Conservation (phyloP, 768 basidiomycete genomes). For the Leccinum broughii region DNA sequence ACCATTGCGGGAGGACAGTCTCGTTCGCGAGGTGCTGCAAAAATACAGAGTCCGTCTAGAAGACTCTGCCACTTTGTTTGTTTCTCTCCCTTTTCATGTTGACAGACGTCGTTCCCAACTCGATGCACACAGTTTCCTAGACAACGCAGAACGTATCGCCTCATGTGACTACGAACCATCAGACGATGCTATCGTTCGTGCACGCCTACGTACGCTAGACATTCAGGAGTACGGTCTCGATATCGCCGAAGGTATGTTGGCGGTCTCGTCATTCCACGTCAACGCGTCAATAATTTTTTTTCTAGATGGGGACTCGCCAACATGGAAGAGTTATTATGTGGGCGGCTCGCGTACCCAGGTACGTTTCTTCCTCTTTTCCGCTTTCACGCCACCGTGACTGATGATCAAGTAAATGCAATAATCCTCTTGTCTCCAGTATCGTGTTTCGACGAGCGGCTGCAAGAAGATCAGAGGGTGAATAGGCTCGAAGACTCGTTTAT, state of each 20-base stretch:
- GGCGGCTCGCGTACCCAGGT: constrained; percentile 72
- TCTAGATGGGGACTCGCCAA: constrained; percentile 29
- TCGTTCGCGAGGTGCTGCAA: constrained; percentile 50
- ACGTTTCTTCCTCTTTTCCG: constrained; percentile 15
- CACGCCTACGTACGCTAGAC: constrained; percentile 67
- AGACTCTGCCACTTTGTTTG: constrained; percentile 71
- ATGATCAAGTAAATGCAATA: constrained; percentile 71
- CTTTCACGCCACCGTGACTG: not conserved
- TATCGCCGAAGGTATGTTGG: too few relatives aligned
- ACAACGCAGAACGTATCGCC: constrained; percentile 67
- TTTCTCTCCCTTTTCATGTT: not conserved
- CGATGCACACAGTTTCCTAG: constrained; percentile 54
- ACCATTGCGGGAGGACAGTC: constrained; percentile 60
- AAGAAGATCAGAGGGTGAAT: constrained; percentile 70
- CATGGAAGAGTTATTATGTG: constrained; percentile 78
- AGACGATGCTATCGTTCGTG: constrained; percentile 73
- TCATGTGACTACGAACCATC: constrained; percentile 59
- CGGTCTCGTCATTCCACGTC: too few relatives aligned
- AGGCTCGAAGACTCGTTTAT: constrained; percentile 73
- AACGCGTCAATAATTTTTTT: too few relatives aligned
- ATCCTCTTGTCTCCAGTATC: constrained; percentile 82
- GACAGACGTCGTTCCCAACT: not conserved
- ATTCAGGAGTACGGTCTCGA: constrained; percentile 31
- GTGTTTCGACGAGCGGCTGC: constrained; percentile 73
- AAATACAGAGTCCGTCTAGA: constrained; percentile 51